Evolutionary conservation across 306 rosid species (phyloP), one percentile per base, ranked within the genome.

Genomic region (Heteromeles arbutifolia): DNA sequence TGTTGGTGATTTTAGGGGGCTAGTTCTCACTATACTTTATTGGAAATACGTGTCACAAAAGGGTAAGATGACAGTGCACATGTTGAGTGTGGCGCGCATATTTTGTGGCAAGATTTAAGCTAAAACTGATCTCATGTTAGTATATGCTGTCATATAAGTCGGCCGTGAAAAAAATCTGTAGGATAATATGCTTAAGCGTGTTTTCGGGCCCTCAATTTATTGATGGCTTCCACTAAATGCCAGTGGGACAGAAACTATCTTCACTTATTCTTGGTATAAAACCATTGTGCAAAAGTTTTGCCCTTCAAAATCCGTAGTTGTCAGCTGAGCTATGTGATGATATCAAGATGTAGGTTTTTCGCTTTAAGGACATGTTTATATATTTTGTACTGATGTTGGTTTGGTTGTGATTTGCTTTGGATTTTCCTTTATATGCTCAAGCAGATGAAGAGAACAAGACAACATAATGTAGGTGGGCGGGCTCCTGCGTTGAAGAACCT

Each of bases 371-470:
- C 17, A 26, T 34, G 3, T 17, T 64, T 31, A 0, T 29, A 15
- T 57, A 39, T 72, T 11, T 26, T 43, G 37, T 18, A 32, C 41
- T 72, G 24, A n/a, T 19, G 54, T 15, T 29, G 22, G 37, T 45
- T 73, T 45, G 14, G 24, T 39, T 31, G 32, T 22, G 41, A 45
- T 19, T 58, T 21, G 22, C 28, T 2, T 21, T 39, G 74, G 25
- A 21, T 32, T 22, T 58, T 59, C 75, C 79, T 43, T 31, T 65
- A 10, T 26, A 11, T 48, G 18, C 14, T 43, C 32, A 1, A 17
- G 68, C 18, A 4, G 70, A 58, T 67, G 75, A 45, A 45, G 75
- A 74, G 58, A 65, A 61, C 64, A 56, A 57, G 69, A 58, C 45
- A 19, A 65, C 4, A 1, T 48, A 18, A 31, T 63, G 39, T 21